Conservation (phyloP, 2,329 filamentous ascomycete genomes). For the Epichloe scottii region DNA sequence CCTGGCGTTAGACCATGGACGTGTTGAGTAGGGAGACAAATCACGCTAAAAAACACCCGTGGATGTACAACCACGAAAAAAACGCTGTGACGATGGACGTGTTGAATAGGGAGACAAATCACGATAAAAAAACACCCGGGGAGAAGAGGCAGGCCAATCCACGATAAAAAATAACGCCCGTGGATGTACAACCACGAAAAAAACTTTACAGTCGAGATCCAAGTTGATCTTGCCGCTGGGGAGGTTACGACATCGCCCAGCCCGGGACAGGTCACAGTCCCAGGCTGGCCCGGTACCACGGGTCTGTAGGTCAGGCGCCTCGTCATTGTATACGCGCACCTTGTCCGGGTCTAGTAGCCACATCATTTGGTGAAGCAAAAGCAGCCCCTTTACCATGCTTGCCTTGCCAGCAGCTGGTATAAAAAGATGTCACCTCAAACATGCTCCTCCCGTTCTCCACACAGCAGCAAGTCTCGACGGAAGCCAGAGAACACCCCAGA, state of each 20-base stretch:
- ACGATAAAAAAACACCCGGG: too few species aligned
- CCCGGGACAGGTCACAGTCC: constrained; percentile 3
- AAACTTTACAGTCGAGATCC: background rate
- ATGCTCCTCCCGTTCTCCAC: background rate
- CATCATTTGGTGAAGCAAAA: background rate
- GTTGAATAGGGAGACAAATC: too few species aligned
- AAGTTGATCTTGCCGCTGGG: background rate
- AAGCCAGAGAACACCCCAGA: too few species aligned
- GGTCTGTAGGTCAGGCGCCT: constrained; percentile 5
- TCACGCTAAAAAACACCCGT: too few species aligned
- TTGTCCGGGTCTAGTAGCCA: constrained; percentile 1
- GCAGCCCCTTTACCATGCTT: constrained; percentile 2
- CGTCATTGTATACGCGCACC: background rate
- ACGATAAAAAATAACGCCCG: background rate
- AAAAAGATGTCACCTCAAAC: constrained; percentile 1
- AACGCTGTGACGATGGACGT: too few species aligned
- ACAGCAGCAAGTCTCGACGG: too few species aligned
- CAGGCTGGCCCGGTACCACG: constrained; percentile 1
- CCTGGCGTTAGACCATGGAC: too few species aligned
- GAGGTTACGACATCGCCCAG: background rate
- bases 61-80: too few species aligned
- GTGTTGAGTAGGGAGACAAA: too few species aligned
- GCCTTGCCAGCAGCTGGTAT: constrained; percentile 1
- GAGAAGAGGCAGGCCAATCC: too few species aligned
- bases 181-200: background rate